Conservation (phyloP, 805 yeast genomes). For the Dipodascopsis uninucleata region DNA sequence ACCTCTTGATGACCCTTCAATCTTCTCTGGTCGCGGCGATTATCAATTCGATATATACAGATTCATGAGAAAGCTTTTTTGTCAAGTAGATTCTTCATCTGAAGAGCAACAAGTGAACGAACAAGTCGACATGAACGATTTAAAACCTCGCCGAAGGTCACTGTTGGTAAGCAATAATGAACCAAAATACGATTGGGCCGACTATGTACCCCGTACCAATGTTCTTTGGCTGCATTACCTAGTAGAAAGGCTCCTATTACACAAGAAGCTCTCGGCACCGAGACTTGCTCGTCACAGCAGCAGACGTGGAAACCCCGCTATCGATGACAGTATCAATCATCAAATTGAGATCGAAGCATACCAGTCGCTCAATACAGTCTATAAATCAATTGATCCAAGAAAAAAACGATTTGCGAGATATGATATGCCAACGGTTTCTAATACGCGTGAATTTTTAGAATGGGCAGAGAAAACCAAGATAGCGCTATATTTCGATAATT, state of each 20-base stretch:
- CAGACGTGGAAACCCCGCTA: neutral
- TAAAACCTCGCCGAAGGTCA: constrained; percentile 38
- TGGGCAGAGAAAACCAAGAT: too few species aligned
- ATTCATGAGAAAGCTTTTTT: constrained; percentile 41
- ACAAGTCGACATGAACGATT: constrained; percentile 58
- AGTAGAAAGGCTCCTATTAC: constrained; percentile 47
- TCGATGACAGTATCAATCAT: neutral
- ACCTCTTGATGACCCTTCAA: constrained; percentile 60
- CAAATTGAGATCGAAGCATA: constrained; percentile 21
- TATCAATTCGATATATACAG: constrained; percentile 61
- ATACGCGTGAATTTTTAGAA: too few species aligned
- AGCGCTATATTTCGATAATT: too few species aligned
- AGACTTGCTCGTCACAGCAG: constrained; percentile 3
- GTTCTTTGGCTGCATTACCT: constrained; percentile 63
- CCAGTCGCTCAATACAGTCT: constrained; percentile 15
- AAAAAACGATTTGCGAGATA: constrained; percentile 18
- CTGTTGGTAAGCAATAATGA: neutral
- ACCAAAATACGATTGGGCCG: constrained; percentile 46
- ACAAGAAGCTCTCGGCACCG: constrained; percentile 37
- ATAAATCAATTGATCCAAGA: constrained; percentile 18
- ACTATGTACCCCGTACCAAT: constrained; percentile 49
- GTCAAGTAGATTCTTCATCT: constrained; percentile 2
- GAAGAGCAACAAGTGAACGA: constrained; percentile 41
- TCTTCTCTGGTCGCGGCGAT: constrained; percentile 56
- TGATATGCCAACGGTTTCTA: too few species aligned